Percentiles rank a stretch among this genome's conserved stretches.
phyloP scores from a whole-genome alignment of 345 rosid genomes.

The Theobroma cacao region DNA sequence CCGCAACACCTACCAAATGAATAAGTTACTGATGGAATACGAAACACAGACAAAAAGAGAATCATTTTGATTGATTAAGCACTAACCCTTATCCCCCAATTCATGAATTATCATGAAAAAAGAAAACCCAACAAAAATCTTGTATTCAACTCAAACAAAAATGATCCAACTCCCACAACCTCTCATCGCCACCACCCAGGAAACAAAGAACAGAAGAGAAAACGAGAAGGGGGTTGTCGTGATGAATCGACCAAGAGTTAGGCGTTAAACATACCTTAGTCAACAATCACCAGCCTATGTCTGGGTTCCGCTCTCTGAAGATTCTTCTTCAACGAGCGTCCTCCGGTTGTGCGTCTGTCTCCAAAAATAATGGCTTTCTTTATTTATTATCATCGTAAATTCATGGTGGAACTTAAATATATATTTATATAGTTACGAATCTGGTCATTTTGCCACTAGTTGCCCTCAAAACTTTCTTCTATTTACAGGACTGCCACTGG shows the following conservation, averaged over 20 bases:
- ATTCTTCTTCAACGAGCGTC: not conserved
- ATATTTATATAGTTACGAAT: too few species aligned
- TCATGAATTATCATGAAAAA: not conserved
- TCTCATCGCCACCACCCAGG: not conserved
- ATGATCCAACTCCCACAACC: not conserved
- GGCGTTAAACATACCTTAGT: slow-evolving; percentile 7
- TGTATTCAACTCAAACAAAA: not conserved
- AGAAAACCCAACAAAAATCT: not conserved
- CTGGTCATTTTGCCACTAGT: too few species aligned
- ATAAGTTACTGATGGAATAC: not conserved
- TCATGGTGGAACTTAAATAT: not conserved
- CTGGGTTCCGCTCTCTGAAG: not conserved
- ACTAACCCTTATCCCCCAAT: not conserved
- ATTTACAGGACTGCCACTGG: not conserved
- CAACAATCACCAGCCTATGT: not conserved
- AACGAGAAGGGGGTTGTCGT: too few species aligned
- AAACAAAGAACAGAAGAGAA: not conserved
- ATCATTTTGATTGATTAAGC: not conserved
- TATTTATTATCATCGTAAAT: not conserved
- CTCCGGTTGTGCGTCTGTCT: not conserved
- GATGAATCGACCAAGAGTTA: not conserved
- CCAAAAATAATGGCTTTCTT: not conserved
- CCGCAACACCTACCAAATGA: not conserved
- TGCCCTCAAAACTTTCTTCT: not conserved
- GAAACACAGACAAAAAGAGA: not conserved